Base-by-base conservation (phyloP, 257 asterid genomes). In the Primulina huaijiensis region DNA sequence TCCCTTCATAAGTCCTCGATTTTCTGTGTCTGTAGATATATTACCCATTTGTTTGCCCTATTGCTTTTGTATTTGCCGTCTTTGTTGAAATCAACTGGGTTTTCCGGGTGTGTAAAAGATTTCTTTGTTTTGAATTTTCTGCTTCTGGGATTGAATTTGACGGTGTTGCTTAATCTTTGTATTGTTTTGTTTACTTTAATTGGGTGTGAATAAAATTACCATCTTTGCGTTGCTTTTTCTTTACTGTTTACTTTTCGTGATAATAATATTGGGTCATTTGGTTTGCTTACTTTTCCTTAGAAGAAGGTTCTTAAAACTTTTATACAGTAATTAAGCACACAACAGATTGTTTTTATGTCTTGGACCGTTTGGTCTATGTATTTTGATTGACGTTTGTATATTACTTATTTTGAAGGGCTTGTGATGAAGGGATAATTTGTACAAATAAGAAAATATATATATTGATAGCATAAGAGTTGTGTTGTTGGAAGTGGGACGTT, bases 121-220 rank as follows among this genome's bases (percentile, higher is more conserved):
- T 61, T 6, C 30, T 40, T 60, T 46, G 31, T 75, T 29, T 1
- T n/a, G 10, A 60, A 56, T 68, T 72, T 68, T 81, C 63, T 73
- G 70, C 67, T 68, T 43, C 63, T 23, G 25, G 25, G 25, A 23
- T 23, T 23, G 25, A 23, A 23, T 23, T 23, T 23, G 25, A 23
- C 82, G 76, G 78, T 72, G 71, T 19, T 72, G 73, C 69, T 72
- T 64, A 52, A 59, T 75, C 65, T 62, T 72, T 60, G 66, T 70
- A 71, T 83, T 75, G 64, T 70, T 75, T 72, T 73, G 72, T 67
- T 67, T 75, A 63, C 62, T 81, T 72, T 77, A 72, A 75, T 75
- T 72, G 83, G 81, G n/a, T 70, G 74, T 75, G 65, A 77, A 79
- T 84, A 78, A 86, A 85, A 79, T 71, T 85, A 68, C 74, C 75